phyloP scores from a whole-genome alignment of 345 rosid genomes.

The Populus alba region DNA sequence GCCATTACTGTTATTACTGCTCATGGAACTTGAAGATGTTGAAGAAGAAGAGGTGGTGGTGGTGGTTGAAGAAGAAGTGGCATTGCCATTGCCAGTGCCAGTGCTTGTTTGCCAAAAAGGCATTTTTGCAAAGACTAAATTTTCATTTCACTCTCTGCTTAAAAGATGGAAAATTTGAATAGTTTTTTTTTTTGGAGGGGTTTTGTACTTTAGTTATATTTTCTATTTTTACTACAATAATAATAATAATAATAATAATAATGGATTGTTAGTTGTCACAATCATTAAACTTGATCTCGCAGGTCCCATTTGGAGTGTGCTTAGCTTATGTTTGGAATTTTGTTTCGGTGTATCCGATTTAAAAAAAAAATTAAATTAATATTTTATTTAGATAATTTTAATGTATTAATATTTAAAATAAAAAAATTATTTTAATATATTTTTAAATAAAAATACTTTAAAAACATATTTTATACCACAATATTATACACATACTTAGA shows the following conservation, averaged over 20 bases:
- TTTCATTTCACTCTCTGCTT: conserved; percentile 35
- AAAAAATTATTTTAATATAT: no score
- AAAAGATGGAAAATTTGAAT: neutral
- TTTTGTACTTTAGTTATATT: neutral
- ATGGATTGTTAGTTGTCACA: neutral
- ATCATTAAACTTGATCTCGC: no score
- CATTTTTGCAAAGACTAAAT: conserved; percentile 40
- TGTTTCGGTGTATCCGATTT: no score
- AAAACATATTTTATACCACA: no score
- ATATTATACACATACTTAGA: no score
- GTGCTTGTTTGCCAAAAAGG: conserved; percentile 52
- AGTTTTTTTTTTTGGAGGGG: neutral
- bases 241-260: no score
- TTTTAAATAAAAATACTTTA: no score
- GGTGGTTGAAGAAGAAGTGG: conserved; percentile 31
- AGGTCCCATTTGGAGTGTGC: no score
- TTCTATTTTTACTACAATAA: neutral
- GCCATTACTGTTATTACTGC: conserved; percentile 11
- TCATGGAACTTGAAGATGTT: conserved; percentile 31
- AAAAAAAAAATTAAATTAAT: no score
- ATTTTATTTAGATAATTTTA: no score
- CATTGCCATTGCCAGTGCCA: neutral
- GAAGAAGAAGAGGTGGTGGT: conserved; percentile 24
- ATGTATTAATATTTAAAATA: no score
- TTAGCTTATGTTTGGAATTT: no score